A percentile compares a stretch with the other conserved stretches of the same genome.
These are phyloP conservation scores for Mycena metata DNA, from an alignment of 768 basidiomycete species.

Conservation along the genomic window DNA sequence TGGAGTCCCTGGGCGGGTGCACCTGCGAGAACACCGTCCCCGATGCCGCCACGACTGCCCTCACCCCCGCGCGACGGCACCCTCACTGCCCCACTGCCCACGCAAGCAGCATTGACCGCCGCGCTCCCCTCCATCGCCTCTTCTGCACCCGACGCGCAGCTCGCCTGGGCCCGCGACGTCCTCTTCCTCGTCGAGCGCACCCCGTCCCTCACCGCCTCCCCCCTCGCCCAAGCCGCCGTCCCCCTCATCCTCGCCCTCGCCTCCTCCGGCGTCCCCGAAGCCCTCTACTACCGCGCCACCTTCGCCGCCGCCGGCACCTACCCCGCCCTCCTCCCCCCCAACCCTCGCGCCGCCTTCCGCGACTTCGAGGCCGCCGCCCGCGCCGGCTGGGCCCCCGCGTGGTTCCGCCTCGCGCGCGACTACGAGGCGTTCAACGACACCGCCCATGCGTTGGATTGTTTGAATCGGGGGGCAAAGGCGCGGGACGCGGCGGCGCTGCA, in stretches of 20 bases:
- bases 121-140: slow-evolving; percentile 66
- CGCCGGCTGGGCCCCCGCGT: slow-evolving; percentile 80
- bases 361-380: slow-evolving; percentile 90
- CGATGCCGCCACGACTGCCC: slow-evolving; percentile 40
- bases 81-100: slow-evolving; percentile 78
- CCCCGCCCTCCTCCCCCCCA: slow-evolving; percentile 72
- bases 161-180: slow-evolving; percentile 89
- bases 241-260: slow-evolving; percentile 73
- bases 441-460: neutral
- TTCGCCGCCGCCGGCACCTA: slow-evolving; percentile 81
- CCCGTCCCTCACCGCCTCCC: slow-evolving; percentile 46
- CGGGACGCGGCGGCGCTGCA: slow-evolving; percentile 57
- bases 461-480: slow-evolving; percentile 38
- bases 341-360: slow-evolving; percentile 86
- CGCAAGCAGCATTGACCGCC: slow-evolving; percentile 68
- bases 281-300: slow-evolving; percentile 80
- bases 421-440: slow-evolving; percentile 71
- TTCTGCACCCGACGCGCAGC: slow-evolving; percentile 70
- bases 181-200: slow-evolving; percentile 81
- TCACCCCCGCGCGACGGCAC: slow-evolving; percentile 53
- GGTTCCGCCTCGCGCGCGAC: slow-evolving; percentile 93
- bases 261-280: slow-evolving; percentile 67
- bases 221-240: slow-evolving; percentile 75
- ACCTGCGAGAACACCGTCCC: too few relatives aligned
- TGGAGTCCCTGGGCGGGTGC: slow-evolving; percentile 43